phyloP scores from a whole-genome alignment of 2,329 filamentous ascomycete genomes.

The Fusarium phyllophilum region DNA sequence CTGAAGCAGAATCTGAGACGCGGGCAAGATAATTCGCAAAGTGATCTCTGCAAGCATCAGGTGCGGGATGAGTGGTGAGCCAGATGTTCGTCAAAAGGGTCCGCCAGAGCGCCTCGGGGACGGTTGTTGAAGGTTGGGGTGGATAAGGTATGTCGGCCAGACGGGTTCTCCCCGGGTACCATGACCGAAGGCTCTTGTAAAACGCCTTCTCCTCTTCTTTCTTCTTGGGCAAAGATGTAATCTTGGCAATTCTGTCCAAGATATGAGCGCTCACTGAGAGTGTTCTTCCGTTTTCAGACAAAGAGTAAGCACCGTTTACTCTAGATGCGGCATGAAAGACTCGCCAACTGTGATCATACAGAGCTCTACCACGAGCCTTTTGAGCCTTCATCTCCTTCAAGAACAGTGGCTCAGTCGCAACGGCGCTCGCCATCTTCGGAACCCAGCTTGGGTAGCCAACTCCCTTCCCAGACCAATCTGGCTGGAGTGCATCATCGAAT shows the following conservation, averaged over 20 bases:
- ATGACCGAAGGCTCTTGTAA: neutral
- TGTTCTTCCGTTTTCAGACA: neutral
- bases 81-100: conserved; percentile 7
- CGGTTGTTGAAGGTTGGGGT: neutral
- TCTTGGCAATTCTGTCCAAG: neutral
- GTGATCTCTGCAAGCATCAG: neutral
- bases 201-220: neutral
- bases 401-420: conserved; percentile 9
- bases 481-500: conserved; percentile 3
- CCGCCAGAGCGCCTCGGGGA: neutral
- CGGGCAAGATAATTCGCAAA: conserved; percentile 7
- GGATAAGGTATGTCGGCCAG: neutral
- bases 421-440: conserved; percentile 11
- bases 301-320: neutral
- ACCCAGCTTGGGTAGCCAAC: conserved; percentile 10
- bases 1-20: neutral
- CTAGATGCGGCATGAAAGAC: neutral
- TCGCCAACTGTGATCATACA: conserved; percentile 6
- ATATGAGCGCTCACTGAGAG: neutral
- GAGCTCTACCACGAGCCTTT: neutral
- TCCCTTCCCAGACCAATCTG: neutral
- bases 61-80: conserved; percentile 6
- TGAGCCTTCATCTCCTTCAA: conserved; percentile 19
- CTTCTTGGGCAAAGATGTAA: neutral
- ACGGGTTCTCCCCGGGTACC: neutral